Evolutionary conservation across 345 rosid genomes (phyloP), one percentile per base, ranked within the genome.

Genomic region (Atalantia buxifolia): DNA sequence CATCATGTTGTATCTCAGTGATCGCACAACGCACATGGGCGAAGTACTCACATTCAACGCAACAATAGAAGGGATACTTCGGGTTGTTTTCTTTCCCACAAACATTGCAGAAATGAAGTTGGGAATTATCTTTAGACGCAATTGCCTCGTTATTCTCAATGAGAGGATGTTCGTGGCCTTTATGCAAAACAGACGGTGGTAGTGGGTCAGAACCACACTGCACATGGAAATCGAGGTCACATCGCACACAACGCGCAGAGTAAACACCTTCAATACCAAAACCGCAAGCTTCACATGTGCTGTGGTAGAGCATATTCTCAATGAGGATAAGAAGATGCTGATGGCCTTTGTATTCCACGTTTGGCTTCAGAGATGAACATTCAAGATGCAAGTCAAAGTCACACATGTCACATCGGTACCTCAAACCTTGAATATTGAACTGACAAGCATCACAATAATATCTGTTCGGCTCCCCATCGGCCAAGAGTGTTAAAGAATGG

Each of bases 241-340:
- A 56, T 1, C 5, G 24, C 61, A 56, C 61, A 22, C 61, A 56
- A 22, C 61, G 61, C 9, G 22, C 0, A 56, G 0, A 56, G 24
- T 0, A 22, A 56, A 0, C 24, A 7, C 61, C 27, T 21, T 56
- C 0, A 56, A 56, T 56, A 19, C 1, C 3, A 56, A 56, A 56
- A 56, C 61, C 61, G 24, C 61, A 56, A 1, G 61, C 25, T 5
- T 22, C 24, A 8, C 61, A 56, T 56, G 0, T 19, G 61, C 61
- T 56, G 0, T 56, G 0, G 61, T 5, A 0, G 10, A 0, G 1
- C 8, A 19, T 4, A 21, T 56, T 22, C 12, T 56, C 24, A 0
- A 56, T 2, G 8, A 56, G 9, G 0, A 22, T 56, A 56, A 56
- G 61, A 2, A 21, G 61, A 56, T 56, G 61, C 8, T 2, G 24